phyloP scores from a whole-genome alignment of 257 asterid species.

The Parsonsia alboflavescens region DNA sequence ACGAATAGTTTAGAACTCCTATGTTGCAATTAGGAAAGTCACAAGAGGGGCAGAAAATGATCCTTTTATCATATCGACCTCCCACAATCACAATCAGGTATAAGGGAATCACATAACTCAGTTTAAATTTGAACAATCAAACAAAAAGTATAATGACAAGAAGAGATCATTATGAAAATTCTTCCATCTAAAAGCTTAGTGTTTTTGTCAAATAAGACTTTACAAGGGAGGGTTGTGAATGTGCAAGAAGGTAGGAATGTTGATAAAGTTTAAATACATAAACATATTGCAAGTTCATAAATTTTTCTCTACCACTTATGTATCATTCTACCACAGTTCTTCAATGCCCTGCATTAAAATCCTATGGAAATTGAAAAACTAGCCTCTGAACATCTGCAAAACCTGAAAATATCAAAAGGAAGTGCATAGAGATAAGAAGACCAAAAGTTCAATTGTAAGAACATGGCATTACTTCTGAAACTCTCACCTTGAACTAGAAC shows the following conservation, averaged over 20 bases:
- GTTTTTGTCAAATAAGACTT: not conserved
- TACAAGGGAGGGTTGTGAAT: not conserved
- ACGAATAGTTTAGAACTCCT: no score
- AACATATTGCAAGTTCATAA: slow-evolving; percentile 4
- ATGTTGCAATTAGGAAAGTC: no score
- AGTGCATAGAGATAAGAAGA: not conserved
- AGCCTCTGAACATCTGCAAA: not conserved
- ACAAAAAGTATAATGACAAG: not conserved
- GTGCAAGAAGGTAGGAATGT: not conserved
- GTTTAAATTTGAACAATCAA: not conserved
- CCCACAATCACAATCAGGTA: not conserved
- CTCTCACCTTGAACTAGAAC: not conserved
- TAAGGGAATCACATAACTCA: not conserved
- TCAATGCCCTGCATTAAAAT: not conserved
- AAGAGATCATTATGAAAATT: not conserved
- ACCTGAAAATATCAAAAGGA: slow-evolving; percentile 2
- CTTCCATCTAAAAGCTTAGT: not conserved
- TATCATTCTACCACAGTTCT: not conserved
- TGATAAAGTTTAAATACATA: not conserved
- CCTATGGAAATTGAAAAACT: slow-evolving; percentile 1
- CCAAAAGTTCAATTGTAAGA: not conserved
- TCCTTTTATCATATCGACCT: not conserved
- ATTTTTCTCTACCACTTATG: slow-evolving; percentile 3
- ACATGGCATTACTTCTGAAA: not conserved
- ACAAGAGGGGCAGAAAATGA: not conserved